Evolutionary conservation across 148 eudicot species (phyloP), one percentile per base, ranked within the genome.

Genomic region (Rhododendron ovatum): DNA sequence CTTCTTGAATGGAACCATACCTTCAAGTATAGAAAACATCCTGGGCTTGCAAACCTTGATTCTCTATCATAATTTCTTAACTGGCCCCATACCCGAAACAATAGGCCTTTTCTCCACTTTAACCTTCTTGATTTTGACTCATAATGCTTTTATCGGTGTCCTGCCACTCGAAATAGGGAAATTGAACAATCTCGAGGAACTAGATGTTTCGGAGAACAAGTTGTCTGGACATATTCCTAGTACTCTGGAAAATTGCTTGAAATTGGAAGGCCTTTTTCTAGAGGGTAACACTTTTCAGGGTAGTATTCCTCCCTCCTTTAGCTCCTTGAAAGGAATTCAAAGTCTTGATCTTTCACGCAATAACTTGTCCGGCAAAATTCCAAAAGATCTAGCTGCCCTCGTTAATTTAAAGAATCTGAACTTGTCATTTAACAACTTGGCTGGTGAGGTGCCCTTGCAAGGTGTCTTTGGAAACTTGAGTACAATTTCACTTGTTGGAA

Each of bases 1-100:
- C 84, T 24, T 45, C 12, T 84, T 88, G 2, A 55, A 77, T 45
- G 88, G 90, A 12, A 81, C 33, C 61, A 78, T 88, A 3, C 90
- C 90, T 79, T 37, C 78, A 30, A 83, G 84, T 33, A 26, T 83
- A 18, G 86, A 85, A 18, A 71, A 8, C 74, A 86, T 85, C 3
- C 1, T 22, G 37, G 80, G 41, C 75, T 33, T 89, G 75, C 61
- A 84, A 43, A 48, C 28, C 59, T 24, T 89, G 73, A 0, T 30
- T 65, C 65, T 89, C 4, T 26, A 87, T 11, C 2, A 43, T 14
- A 89, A 89, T 78, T 4, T 22, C 10, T 59, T 89, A 7, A 57
- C 45, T 67, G 87, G 91, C 22, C 43, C 86, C 2, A 57, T 89
- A 37, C 84, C 79, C 14, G 84, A 82, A 15, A 39, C 48, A 17